Percentiles rank a stretch among this genome's conserved stretches.
Conservation (phyloP, 176 grass and related monocot species). For the Aegilops speltoides region DNA sequence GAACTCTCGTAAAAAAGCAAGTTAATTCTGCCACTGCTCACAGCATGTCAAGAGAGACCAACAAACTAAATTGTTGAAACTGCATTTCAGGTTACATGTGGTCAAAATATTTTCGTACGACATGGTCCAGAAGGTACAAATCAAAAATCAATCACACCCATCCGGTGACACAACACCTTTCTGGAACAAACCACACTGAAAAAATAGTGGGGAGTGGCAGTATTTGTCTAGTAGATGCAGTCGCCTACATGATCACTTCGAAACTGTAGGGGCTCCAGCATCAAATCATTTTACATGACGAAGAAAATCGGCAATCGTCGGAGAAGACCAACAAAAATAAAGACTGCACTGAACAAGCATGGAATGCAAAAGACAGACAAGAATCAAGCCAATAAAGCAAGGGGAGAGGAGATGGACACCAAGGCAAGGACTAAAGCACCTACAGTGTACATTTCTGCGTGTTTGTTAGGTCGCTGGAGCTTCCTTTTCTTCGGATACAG, state of each 20-base stretch:
- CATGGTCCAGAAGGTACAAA: conserved; percentile 12
- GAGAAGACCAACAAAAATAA: conserved; percentile 35
- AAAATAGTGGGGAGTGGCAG: conserved; percentile 37
- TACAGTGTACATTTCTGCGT: conserved; percentile 44
- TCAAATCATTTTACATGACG: conserved; percentile 36
- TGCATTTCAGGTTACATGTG: conserved; percentile 16
- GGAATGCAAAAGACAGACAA: conserved; percentile 21
- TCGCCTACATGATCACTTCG: conserved; percentile 35
- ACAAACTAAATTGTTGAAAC: conserved; percentile 1
- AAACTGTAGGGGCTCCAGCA: conserved; percentile 36
- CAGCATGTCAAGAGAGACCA: not conserved
- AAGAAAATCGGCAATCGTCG: conserved; percentile 22
- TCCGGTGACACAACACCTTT: conserved; percentile 35
- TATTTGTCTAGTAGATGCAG: conserved; percentile 23
- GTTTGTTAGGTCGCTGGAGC: conserved; percentile 45
- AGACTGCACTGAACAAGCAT: conserved; percentile 42
- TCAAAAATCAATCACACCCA: conserved; percentile 40
- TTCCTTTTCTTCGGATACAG: conserved; percentile 40
- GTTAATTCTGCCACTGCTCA: not conserved
- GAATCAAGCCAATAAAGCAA: conserved; percentile 37
- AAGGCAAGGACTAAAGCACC: conserved; percentile 42
- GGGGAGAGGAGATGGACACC: conserved; percentile 32
- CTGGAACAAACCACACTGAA: conserved; percentile 54
- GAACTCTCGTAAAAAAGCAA: not conserved
- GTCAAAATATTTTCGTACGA: not conserved